phyloP scores from a whole-genome alignment of 129 eudicot species.

The carrot (Daucus carota) region DNA sequence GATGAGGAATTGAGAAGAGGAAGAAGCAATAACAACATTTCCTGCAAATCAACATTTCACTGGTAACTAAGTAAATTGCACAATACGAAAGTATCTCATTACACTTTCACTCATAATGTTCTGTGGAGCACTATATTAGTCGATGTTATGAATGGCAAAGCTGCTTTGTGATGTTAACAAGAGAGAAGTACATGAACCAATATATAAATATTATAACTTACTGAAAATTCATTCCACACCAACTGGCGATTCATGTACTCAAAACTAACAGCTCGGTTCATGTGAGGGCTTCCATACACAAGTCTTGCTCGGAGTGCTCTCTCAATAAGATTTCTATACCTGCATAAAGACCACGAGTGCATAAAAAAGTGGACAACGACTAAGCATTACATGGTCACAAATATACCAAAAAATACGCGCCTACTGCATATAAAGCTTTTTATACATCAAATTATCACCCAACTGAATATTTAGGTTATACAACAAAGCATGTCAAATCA shows the following conservation, averaged over 20 bases:
- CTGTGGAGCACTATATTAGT: neutral
- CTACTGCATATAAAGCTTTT: neutral
- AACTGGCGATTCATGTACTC: slow-evolving; percentile 98
- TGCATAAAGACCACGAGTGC: slow-evolving; percentile 19
- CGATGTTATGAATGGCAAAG: neutral
- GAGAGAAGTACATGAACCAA: neutral
- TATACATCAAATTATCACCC: neutral
- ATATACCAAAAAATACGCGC: neutral
- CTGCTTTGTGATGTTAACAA: neutral
- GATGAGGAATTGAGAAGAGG: slow-evolving; percentile 96
- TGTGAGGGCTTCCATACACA: slow-evolving; percentile 90
- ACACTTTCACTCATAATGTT: neutral
- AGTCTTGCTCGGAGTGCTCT: slow-evolving; percentile 86
- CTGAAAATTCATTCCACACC: slow-evolving; percentile 99
- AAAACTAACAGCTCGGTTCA: slow-evolving; percentile 97
- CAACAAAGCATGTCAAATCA: neutral
- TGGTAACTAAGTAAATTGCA: neutral
- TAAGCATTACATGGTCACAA: neutral
- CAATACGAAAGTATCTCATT: neutral
- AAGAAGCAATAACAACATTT: slow-evolving; percentile 91
- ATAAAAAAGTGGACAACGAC: neutral
- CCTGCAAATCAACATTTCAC: slow-evolving; percentile 44
- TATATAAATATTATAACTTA: slow-evolving; percentile 17
- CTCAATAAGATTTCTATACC: slow-evolving; percentile 93
- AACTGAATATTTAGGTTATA: neutral